phyloP scores from a whole-genome alignment of 179 eudicot genomes.

The Silene vulgaris region DNA sequence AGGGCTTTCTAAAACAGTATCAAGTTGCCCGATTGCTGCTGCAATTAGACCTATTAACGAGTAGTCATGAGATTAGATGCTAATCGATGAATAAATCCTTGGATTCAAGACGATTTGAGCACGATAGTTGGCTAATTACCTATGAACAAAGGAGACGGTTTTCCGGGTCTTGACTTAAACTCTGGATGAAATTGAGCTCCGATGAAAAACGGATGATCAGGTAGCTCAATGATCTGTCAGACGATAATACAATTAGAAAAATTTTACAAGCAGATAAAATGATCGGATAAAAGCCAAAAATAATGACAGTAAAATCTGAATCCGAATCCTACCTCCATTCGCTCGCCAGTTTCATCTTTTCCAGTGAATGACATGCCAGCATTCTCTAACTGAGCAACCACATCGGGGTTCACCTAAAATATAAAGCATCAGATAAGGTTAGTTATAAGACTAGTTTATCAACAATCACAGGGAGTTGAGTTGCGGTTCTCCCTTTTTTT shows the following conservation, averaged over 20 bases:
- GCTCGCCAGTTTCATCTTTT: conserved; percentile 71
- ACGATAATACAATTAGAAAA: background rate
- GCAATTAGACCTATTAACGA: conserved; percentile 66
- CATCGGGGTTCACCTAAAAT: conserved; percentile 70
- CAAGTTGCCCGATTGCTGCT: conserved; percentile 76
- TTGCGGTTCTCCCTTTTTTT: too few relatives aligned
- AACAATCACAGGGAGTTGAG: background rate
- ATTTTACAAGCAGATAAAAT: background rate
- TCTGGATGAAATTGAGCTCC: conserved; percentile 99
- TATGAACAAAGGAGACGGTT: conserved; percentile 81
- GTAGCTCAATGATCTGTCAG: conserved; percentile 72
- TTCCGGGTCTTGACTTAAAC: conserved; percentile 89
- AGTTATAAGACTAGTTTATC: background rate
- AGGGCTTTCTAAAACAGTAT: conserved; percentile 40
- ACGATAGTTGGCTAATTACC: conserved; percentile 35
- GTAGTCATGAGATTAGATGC: conserved; percentile 7
- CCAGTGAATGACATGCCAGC: conserved; percentile 81
- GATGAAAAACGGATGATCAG: conserved; percentile 67
- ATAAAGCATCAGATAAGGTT: background rate
- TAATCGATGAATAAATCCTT: background rate
- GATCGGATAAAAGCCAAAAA: background rate
- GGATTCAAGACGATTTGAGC: background rate
- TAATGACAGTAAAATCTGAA: background rate
- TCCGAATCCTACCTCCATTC: conserved; percentile 71
- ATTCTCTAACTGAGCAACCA: conserved; percentile 58